Evolutionary conservation across 2,329 filamentous ascomycete species (phyloP), one percentile per base, ranked within the genome.

Genomic region (Cercospora sesami): DNA sequence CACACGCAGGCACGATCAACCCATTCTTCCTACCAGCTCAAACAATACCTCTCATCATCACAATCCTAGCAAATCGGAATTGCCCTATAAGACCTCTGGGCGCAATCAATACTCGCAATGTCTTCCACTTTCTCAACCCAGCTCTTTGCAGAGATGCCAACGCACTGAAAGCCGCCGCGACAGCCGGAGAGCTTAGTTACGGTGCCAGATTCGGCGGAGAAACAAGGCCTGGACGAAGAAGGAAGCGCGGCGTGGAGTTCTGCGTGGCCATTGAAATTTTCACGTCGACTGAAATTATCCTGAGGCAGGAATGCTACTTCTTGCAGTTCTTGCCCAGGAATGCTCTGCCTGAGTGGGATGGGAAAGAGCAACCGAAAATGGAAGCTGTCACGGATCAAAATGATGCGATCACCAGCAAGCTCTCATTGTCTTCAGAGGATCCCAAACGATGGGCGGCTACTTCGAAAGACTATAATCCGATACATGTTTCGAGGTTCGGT

Each of bases 381-480:
- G 9, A 42, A 10, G 33, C 58, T 12, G 33, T n/a, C 2, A 21
- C 10, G 18, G n/a, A 31, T 23, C n/a, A 33, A n/a, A n/a, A 55
- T n/a, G 26, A 53, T 26, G 6, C 28, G 9, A n/a, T 55, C 67
- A 16, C 39, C n/a, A 0, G 65, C 23, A 57, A 57, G 23, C 4
- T 57, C 4, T 26, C 23, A 2, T 30, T 71, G 45, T 61, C 31
- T 14, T 33, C 42, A 12, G 14, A 63, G 18, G 71, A 69, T 64
- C 67, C 71, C 7, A 26, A 42, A 5, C 51, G 21, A 23, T 73
- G 71, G 71, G 71, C 71, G 16, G 63, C 64, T 1, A 42, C 65
- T 16, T 66, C 63, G 36, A 72, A 72, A 58, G 71, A 73, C 67
- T 72, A 72, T 33, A 72, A 73, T 39, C 68, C 65, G 1, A 73